A percentile compares a stretch with the other conserved stretches of the same genome.
phyloP scores from a whole-genome alignment of 1,139 yeast genomes.

The Saccharomyces hybrid region DNA sequence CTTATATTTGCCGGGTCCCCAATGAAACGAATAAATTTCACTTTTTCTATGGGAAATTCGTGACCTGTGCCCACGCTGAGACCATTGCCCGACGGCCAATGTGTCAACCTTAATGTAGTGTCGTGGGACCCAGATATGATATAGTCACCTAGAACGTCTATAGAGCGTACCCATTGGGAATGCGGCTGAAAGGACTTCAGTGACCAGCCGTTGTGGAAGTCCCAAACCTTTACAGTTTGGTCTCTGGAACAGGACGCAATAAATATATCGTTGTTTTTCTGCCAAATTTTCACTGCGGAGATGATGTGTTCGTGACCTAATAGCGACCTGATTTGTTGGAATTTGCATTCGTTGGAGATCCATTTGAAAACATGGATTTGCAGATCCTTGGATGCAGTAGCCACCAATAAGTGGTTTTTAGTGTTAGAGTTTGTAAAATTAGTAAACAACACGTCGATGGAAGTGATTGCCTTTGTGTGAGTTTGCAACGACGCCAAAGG shows the following conservation, averaged over 20 bases:
- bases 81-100: conserved; percentile 61
- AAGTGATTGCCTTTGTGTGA: conserved; percentile 66
- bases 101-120: conserved; percentile 61
- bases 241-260: conserved; percentile 77
- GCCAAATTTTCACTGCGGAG: conserved; percentile 49
- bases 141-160: conserved; percentile 50
- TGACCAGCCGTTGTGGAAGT: conserved; percentile 61
- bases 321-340: conserved; percentile 55
- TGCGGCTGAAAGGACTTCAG: conserved; percentile 65
- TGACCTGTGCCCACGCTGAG: conserved; percentile 67
- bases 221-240: conserved; percentile 69
- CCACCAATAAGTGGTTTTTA: conserved; percentile 6
- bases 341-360: conserved; percentile 35
- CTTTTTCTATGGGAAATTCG: conserved; percentile 75
- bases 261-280: conserved; percentile 10
- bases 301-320: conserved; percentile 88
- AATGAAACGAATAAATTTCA: conserved; percentile 53
- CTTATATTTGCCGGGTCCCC: conserved; percentile 4
- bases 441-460: conserved; percentile 40
- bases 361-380: conserved; percentile 44
- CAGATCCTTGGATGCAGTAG: conserved; percentile 42
- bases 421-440: conserved; percentile 24
- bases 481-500: conserved; percentile 67
- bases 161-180: conserved; percentile 79
- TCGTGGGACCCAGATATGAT: conserved; percentile 77